Evolutionary conservation across 306 rosid genomes (phyloP), one percentile per base, ranked within the genome.

Genomic region (Dalbergia cochinchinensis): DNA sequence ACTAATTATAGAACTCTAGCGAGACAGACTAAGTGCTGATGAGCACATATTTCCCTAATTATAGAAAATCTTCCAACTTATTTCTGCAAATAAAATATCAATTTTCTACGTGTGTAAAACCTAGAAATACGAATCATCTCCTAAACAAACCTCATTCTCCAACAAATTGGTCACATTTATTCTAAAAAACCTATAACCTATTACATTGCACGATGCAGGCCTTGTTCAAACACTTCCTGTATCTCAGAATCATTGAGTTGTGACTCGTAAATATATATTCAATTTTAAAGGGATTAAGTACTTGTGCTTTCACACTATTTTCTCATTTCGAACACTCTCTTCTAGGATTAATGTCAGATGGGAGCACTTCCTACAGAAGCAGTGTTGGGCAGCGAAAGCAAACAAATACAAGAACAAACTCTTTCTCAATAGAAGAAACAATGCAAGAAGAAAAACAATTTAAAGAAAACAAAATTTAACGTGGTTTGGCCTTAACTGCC

Each of bases 161-260:
- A 64, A 64, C 79, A 53, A 62, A 57, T 12, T 47, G 7, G 19
- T 72, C 74, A 39, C 37, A 10, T 18, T 20, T 15, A 39, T 63
- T 15, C 78, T 63, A 63, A 53, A 26, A 53, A 39, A 59, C 26
- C 19, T 51, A 15, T 63, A 65, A 70, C 58, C 37, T 19, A 61
- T 20, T 64, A 48, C 62, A 74, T 66, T 53, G 54, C 61, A 80
- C 51, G 1, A 15, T 15, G 42, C 60, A 65, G 65, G 59, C 53
- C 41, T 3, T 64, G 37, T 16, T 22, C 65, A 13, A 51, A 22
- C 65, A 16, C 60, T 26, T 41, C 10, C 61, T 33, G 34, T 11
- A 69, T 11, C 37, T 63, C 78, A 14, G 11, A 48, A 73, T 26
- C 50, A 13, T 16, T 45, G 18, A 65, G 50, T 26, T 26, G 31